Evolutionary conservation across 2,329 filamentous ascomycete species (phyloP).

Genomic region (Dryadomyces quercus-mongolicae): DNA sequence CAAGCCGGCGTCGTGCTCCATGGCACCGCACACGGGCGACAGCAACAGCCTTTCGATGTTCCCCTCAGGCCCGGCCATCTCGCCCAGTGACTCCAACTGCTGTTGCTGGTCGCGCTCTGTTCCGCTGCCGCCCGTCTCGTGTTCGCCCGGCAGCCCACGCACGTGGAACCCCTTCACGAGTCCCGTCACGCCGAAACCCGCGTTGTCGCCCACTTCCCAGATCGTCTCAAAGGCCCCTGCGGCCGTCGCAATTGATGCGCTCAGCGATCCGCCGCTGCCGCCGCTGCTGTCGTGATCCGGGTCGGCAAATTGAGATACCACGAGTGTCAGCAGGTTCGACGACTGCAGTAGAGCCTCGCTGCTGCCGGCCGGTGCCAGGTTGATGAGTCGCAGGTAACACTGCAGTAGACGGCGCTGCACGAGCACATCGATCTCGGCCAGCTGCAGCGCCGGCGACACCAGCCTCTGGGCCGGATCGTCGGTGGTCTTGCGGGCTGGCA

Average conservation of each 20-base stretch:
- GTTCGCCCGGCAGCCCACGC: slow-evolving; percentile 57
- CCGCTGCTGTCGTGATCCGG: slow-evolving; percentile 78
- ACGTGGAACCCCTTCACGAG: slow-evolving; percentile 68
- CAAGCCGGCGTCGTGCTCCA: slow-evolving; percentile 79
- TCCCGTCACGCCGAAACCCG: slow-evolving; percentile 84
- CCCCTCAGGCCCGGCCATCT: slow-evolving; percentile 49
- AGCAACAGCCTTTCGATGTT: slow-evolving; percentile 48
- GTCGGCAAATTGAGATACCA: slow-evolving; percentile 85
- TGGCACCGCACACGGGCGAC: slow-evolving; percentile 67
- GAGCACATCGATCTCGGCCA: slow-evolving; percentile 87
- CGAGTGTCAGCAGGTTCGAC: slow-evolving; percentile 80
- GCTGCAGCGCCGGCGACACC: slow-evolving; percentile 71
- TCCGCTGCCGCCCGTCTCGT: slow-evolving; percentile 33
- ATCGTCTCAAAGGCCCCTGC: slow-evolving; percentile 84
- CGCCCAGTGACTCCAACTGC: slow-evolving; percentile 25
- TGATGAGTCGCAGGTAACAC: slow-evolving; percentile 86
- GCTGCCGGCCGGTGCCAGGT: slow-evolving; percentile 72
- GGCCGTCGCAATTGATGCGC: slow-evolving; percentile 81
- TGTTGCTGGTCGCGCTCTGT: slow-evolving; percentile 9
- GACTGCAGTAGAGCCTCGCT: slow-evolving; percentile 82
- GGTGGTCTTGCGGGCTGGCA: slow-evolving; percentile 72
- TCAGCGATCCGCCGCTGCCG: slow-evolving; percentile 65
- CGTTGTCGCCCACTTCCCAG: slow-evolving; percentile 93
- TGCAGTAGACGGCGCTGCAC: slow-evolving; percentile 86
- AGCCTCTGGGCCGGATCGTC: slow-evolving; percentile 80